Base-by-base conservation (phyloP, 2,329 filamentous ascomycete species). In the Bipolaris cookei region DNA sequence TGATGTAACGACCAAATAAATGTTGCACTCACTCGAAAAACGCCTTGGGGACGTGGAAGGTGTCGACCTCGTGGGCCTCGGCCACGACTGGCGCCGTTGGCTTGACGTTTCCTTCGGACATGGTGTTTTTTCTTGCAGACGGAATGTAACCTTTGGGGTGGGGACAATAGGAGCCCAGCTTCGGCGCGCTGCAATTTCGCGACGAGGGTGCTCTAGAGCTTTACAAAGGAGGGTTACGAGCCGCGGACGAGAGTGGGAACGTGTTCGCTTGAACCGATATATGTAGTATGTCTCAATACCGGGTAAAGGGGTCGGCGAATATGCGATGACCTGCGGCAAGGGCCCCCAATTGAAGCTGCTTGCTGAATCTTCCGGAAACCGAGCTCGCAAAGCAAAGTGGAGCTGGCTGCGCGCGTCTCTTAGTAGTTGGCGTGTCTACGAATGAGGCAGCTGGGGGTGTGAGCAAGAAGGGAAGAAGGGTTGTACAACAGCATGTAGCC, bases 31-130 rank as follows among this genome's bases (percentile, higher is more conserved):
- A 80, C 78, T 76, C 74, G 56, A 68, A 71, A 63, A 79, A 79
- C 3, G 75, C 77, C 62, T 85, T 78, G 61, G 85, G 85, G 47
- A 87, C 83, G 71, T 86, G 81, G 77, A 80, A 91, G 18, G 89
- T 92, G 77, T 91, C 88, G 67, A 92, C 89, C 73, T 88, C 79
- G 77, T 92, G 89, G 71, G 90, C 89, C 82, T 92, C 90, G 60
- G 83, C 82, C 70, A 92, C 89, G 69, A 90, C 88, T 23, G 71
- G 68, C 30, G 21, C 10, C 34, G 21, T 14, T 10, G 78, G 78
- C 66, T 77, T 73, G 37, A 73, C 69, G 49, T 72, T 60, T 60
- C 79, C 79, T 65, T 81, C 79, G 61, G 79, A 81, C 79, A 81
- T 81, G 60, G 49, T 66, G 63, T 42, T 51, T 21, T 51, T 60